Percentiles rank a stretch among this genome's conserved stretches.
Evolutionary conservation across 164 flowering plant genomes (phyloP).

Genomic region (Aristolochia contorta): DNA sequence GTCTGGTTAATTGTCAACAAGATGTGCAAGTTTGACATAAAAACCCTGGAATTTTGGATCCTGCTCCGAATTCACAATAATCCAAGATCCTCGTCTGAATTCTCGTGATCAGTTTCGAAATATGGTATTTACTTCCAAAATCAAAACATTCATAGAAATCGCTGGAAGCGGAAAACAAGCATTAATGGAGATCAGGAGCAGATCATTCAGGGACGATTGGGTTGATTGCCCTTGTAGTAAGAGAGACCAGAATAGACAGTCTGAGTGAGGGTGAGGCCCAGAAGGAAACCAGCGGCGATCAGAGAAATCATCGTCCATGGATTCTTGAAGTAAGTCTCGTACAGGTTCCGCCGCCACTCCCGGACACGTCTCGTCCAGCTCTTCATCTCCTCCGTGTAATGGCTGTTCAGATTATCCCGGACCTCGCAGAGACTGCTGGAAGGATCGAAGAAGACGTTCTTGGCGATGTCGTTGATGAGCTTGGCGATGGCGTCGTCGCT

Average conservation of each 20-base stretch:
- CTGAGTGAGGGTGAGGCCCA: neutral
- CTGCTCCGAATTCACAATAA: no score
- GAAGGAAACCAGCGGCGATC: conserved; percentile 2
- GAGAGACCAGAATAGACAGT: conserved; percentile 1
- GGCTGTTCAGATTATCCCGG: neutral
- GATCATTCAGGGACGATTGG: no score
- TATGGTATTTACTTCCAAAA: no score
- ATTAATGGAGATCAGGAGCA: no score
- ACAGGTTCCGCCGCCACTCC: conserved; percentile 1
- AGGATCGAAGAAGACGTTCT: conserved; percentile 5
- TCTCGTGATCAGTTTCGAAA: no score
- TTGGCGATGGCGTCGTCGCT: neutral
- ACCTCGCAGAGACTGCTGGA: neutral
- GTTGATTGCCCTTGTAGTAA: conserved; percentile 1
- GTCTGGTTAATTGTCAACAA: no score
- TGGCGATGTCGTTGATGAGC: neutral
- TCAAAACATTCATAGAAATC: no score
- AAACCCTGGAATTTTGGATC: no score
- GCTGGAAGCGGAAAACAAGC: no score
- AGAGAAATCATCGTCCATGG: conserved; percentile 3
- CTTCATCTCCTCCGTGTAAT: conserved; percentile 2
- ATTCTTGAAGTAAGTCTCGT: conserved; percentile 4
- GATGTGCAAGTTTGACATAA: no score
- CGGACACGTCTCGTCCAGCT: conserved; percentile 2
- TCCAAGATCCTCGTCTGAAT: no score